Evolutionary conservation across 495 filamentous ascomycete species (phyloP).

Genomic region (Mytilinidion resinicola): DNA sequence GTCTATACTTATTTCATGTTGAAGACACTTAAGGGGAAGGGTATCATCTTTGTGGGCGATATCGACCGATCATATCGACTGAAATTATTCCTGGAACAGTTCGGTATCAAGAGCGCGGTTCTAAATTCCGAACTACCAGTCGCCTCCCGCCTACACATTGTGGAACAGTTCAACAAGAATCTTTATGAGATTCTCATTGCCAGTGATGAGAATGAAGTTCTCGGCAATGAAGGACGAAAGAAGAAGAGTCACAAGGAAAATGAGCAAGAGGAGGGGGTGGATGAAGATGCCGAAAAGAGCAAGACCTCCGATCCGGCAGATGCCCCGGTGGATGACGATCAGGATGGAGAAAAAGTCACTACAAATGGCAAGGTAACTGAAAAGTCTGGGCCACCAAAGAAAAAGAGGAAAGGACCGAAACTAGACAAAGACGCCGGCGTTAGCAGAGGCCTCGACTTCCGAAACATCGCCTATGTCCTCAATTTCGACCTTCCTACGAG

Average conservation of each 20-base stretch:
- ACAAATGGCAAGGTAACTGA: slow-evolving; percentile 10
- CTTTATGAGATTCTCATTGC: slow-evolving; percentile 97
- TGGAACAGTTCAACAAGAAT: slow-evolving; percentile 94
- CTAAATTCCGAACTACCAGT: slow-evolving; percentile 93
- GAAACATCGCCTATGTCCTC: slow-evolving; percentile 85
- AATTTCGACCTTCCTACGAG: slow-evolving; percentile 87
- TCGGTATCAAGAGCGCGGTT: slow-evolving; percentile 87
- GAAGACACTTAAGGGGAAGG: slow-evolving; percentile 89
- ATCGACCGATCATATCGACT: slow-evolving; percentile 90
- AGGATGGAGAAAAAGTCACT: too few species aligned
- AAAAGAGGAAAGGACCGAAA: slow-evolving; percentile 55
- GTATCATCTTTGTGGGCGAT: slow-evolving; percentile 88
- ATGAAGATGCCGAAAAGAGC: slow-evolving; percentile 1
- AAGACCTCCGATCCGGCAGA: neutral
- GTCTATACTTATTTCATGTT: slow-evolving; percentile 92
- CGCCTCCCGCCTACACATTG: slow-evolving; percentile 85
- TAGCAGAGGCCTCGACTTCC: slow-evolving; percentile 92
- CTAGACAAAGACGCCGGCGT: slow-evolving; percentile 84
- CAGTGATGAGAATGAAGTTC: slow-evolving; percentile 81
- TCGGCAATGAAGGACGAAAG: slow-evolving; percentile 51
- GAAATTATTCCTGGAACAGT: slow-evolving; percentile 95
- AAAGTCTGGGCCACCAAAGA: slow-evolving; percentile 39
- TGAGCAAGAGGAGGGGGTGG: slow-evolving; percentile 31
- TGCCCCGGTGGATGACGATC: slow-evolving; percentile 10
- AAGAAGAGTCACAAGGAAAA: slow-evolving; percentile 31